phyloP scores from a whole-genome alignment of 1,284 basidiomycete genomes.

The Thecaphora thlaspeos region DNA sequence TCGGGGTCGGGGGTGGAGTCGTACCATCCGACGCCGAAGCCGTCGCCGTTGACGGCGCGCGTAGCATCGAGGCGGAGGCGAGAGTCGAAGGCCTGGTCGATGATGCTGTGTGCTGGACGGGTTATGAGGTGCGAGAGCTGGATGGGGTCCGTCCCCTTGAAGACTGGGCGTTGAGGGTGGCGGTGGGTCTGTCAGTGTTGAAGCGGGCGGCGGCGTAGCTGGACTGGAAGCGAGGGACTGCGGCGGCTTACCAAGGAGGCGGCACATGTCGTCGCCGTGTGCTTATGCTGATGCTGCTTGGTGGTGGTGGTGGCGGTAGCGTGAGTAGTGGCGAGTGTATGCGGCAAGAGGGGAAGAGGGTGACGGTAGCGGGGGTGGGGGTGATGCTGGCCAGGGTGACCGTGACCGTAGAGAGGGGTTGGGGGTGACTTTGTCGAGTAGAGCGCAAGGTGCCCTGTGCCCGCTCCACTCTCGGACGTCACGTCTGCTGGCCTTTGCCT shows the following conservation, averaged over 20 bases:
- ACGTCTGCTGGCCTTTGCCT: too few relatives aligned
- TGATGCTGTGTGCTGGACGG: constrained; percentile 85
- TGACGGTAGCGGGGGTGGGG: too few relatives aligned
- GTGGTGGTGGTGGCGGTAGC: too few relatives aligned
- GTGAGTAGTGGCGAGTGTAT: too few relatives aligned
- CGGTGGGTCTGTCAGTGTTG: background rate
- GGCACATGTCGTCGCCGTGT: too few relatives aligned
- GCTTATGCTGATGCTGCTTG: too few relatives aligned
- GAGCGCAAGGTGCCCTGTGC: too few relatives aligned
- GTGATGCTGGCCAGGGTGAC: too few relatives aligned
- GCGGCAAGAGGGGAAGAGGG: too few relatives aligned
- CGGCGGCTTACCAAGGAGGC: constrained; percentile 29
- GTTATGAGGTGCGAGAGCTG: constrained; percentile 70
- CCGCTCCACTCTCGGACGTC: too few relatives aligned
- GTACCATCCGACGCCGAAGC: constrained; percentile 87
- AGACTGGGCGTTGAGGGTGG: constrained; percentile 21
- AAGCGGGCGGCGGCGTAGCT: background rate
- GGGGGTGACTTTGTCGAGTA: too few relatives aligned
- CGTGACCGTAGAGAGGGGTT: too few relatives aligned
- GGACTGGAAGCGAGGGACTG: background rate
- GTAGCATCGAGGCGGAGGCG: constrained; percentile 59
- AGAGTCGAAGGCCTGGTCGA: constrained; percentile 55
- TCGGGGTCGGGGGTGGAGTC: constrained; percentile 36
- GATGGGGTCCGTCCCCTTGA: constrained; percentile 47
- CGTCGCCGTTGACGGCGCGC: constrained; percentile 69